These are phyloP conservation scores for Macadamia integrifolia DNA, from an alignment of 164 flowering plant genomes.

Conservation along the genomic window DNA sequence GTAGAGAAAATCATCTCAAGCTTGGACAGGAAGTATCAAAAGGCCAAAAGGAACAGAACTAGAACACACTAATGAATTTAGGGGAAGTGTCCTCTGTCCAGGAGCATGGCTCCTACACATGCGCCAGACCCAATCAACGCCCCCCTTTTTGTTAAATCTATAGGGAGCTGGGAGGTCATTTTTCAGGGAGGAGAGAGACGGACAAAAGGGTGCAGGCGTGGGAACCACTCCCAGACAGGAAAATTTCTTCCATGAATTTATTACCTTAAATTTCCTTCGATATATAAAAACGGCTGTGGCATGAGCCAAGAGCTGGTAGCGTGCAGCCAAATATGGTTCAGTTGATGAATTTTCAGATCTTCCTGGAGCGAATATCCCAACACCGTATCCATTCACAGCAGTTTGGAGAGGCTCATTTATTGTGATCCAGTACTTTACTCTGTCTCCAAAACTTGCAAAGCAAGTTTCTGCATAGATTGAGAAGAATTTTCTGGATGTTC, in stretches of 20 bases:
- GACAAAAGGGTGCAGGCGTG: no score
- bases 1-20: neutral
- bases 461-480: conserved; percentile 83
- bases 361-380: conserved; percentile 87
- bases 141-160: no score
- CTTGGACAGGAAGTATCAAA: neutral
- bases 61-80: neutral
- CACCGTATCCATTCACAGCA: conserved; percentile 65
- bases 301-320: conserved; percentile 84
- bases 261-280: conserved; percentile 68
- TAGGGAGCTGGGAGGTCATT: no score
- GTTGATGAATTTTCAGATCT: conserved; percentile 47
- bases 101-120: no score
- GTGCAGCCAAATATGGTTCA: conserved; percentile 80
- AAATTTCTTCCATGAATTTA: neutral
- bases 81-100: no score
- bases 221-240: no score
- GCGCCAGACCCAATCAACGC: no score
- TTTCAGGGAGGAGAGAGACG: no score
- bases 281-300: conserved; percentile 74
- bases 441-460: conserved; percentile 83
- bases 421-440: conserved; percentile 90
- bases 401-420: conserved; percentile 90
- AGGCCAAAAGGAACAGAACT: neutral
- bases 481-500: conserved; percentile 64